Conservation (phyloP, 1,139 yeast genomes). For the Hanseniaspora sp. region DNA sequence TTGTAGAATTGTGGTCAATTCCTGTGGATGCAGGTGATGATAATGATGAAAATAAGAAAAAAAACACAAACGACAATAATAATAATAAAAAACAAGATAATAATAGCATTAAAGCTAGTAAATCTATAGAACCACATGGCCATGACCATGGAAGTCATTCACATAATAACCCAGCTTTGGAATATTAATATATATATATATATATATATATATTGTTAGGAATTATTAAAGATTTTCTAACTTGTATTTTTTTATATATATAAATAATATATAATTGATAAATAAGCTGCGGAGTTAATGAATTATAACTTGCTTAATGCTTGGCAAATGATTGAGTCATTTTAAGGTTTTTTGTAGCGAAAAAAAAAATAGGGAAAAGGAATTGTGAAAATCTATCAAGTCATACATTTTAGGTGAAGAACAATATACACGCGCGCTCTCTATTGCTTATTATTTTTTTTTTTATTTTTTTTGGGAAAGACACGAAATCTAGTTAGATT, state of each 20-base stretch:
- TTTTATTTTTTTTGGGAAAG: no score
- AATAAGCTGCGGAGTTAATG: no score
- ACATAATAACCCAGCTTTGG: slow-evolving; percentile 18
- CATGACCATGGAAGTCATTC: slow-evolving; percentile 16
- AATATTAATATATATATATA: background rate
- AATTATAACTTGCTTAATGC: no score
- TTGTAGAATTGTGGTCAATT: slow-evolving; percentile 85
- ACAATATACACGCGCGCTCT: no score
- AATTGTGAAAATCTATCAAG: no score
- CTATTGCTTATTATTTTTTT: no score
- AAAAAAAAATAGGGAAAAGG: no score
- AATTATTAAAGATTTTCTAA: slow-evolving; percentile 21
- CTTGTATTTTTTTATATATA: no score
- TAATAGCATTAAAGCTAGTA: slow-evolving; percentile 8
- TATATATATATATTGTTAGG: background rate
- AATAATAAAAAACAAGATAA: background rate
- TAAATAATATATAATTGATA: background rate
- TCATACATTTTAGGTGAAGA: no score
- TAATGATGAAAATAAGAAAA: background rate
- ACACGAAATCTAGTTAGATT: no score
- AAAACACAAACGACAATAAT: background rate
- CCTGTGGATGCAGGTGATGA: slow-evolving; percentile 54
- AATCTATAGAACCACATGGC: slow-evolving; percentile 8
- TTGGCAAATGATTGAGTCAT: no score
- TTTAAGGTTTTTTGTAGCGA: no score